Evolutionary conservation across 2,329 filamentous ascomycete genomes (phyloP).

Genomic region (Myriosclerotinia duriaeana): DNA sequence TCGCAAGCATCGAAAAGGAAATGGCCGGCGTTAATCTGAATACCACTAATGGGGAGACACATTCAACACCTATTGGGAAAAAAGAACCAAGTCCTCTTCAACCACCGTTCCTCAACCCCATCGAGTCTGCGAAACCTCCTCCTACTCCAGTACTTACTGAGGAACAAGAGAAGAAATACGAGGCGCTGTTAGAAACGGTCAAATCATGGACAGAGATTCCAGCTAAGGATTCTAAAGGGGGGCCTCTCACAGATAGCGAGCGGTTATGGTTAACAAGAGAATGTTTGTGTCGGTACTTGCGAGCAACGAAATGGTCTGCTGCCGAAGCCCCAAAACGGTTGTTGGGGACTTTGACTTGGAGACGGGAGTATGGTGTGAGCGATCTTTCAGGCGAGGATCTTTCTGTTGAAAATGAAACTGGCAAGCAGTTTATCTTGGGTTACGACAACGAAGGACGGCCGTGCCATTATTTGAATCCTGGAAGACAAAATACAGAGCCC

Average conservation of each 20-base stretch:
- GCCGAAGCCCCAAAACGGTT: constrained; percentile 76
- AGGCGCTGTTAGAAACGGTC: constrained; percentile 68
- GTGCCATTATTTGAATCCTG: constrained; percentile 87
- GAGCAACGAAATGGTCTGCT: constrained; percentile 87
- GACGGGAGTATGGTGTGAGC: constrained; percentile 82
- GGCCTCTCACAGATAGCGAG: constrained; percentile 74
- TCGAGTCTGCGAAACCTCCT: constrained; percentile 43
- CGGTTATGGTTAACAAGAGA: constrained; percentile 89
- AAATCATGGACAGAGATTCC: constrained; percentile 70
- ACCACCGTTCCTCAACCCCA: constrained; percentile 38
- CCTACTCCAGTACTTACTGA: constrained; percentile 60
- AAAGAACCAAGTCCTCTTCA: constrained; percentile 45
- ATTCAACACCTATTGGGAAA: constrained; percentile 23
- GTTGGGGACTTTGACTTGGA: constrained; percentile 79
- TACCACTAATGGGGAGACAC: not conserved
- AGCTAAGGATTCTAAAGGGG: constrained; percentile 56
- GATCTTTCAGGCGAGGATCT: constrained; percentile 80
- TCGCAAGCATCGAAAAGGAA: constrained; percentile 18
- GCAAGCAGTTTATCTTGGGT: constrained; percentile 87
- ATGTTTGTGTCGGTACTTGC: constrained; percentile 87
- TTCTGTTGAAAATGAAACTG: constrained; percentile 90
- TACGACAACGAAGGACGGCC: constrained; percentile 84
- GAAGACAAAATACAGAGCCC: constrained; percentile 86
- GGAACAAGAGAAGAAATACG: constrained; percentile 82
- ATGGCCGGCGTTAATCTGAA: constrained; percentile 20